Evolutionary conservation across 805 yeast genomes (phyloP), one percentile per base, ranked within the genome.

Genomic region (Wickerhamiella hasegawae): DNA sequence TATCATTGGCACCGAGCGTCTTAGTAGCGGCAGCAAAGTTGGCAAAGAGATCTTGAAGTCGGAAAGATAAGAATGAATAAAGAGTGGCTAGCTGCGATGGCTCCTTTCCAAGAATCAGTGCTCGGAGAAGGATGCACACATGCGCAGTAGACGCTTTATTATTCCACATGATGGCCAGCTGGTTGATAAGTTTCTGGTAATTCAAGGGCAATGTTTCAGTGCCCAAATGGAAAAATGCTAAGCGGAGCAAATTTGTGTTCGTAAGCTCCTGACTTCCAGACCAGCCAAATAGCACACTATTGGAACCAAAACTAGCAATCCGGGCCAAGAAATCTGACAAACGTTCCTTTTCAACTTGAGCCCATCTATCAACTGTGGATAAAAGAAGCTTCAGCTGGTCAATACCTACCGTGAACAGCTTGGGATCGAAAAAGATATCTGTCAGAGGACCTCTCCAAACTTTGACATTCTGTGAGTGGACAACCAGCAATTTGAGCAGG

Each of bases 181-280:
- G 52, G 37, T 41, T 44, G 14, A 41, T 34, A 3, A 48, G 36
- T 18, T 41, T 40, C 4, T 43, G 32, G 37, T 41, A 40, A 33
- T 41, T 40, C 9, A 47, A 19, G 8, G 40, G 40, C 19, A 45
- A 30, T 12, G 59, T 59, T 0, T 78, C 76, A 32, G 74, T 69
- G 8, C 79, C 62, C 45, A 79, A 46, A 4, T 80, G 42, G 33
- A 90, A 47, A 43, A 73, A 81, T 0, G 79, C 59, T 1, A 82
- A 62, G 35, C 92, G 66, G 37, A 69, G 68, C 32, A 85, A 49
- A 31, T 73, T 69, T 40, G 60, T 57, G 18, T 59, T 57, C 25
- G 66, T 66, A 11, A 69, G 62, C 45, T 79, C 90, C 12, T 75
- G 69, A 38, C 78, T 83, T 40, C 73, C 76, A 73, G 85, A 76